Conservation (phyloP, 129 eudicot species). For the Flaveria trinervia region DNA sequence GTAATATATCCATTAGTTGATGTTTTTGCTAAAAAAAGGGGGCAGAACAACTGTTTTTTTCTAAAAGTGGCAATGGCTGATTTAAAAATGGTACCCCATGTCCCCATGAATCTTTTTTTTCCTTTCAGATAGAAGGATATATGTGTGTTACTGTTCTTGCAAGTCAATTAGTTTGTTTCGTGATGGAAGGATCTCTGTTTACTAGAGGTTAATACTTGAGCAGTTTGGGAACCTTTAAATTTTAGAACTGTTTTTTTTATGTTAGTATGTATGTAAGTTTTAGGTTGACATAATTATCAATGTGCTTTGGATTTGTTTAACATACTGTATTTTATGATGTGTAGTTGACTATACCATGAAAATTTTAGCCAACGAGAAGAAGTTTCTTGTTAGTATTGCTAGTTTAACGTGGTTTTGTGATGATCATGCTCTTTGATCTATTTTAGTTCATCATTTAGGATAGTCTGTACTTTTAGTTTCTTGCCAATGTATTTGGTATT, state of each 20-base stretch:
- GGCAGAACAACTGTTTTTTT: not conserved
- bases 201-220: conserved; percentile 12
- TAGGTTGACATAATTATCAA: not conserved
- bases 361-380: not conserved
- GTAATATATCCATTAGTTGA: not conserved
- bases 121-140: not conserved
- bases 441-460: not conserved
- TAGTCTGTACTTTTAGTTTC: conserved; percentile 8
- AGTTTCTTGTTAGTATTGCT: conserved; percentile 23
- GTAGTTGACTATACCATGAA: not conserved
- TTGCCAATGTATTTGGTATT: conserved; percentile 12
- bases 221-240: not conserved
- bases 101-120: not conserved
- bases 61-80: not conserved
- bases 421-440: conserved; percentile 15
- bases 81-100: not conserved
- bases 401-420: conserved; percentile 18
- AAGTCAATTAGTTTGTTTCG: conserved; percentile 3
- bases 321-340: conserved; percentile 3
- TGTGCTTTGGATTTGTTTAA: conserved; percentile 18
- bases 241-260: not conserved
- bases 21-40: not conserved
- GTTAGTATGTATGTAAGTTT: not conserved
- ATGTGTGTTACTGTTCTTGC: conserved; percentile 5
- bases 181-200: conserved; percentile 4